phyloP scores from a whole-genome alignment of 345 rosid species.

The Corchorus capsularis region DNA sequence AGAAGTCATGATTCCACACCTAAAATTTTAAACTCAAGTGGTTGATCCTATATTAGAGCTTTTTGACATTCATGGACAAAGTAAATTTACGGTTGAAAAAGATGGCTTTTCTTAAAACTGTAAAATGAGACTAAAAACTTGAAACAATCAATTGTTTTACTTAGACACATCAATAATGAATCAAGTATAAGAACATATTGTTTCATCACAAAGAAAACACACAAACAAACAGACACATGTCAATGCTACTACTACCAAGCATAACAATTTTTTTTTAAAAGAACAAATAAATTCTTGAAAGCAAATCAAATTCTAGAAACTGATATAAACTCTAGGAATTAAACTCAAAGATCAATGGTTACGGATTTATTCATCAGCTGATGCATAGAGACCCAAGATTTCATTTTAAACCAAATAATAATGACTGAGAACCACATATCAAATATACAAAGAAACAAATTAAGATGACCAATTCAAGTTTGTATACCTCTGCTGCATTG shows the following conservation, averaged over 20 bases:
- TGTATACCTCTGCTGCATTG: conserved; percentile 77
- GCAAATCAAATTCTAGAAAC: not conserved
- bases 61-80: not conserved
- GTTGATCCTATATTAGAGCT: not conserved
- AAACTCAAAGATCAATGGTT: not conserved
- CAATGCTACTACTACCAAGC: not conserved
- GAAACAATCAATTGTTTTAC: not conserved
- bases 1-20: conserved; percentile 97
- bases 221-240: too few species aligned
- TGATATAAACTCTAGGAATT: not conserved
- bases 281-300: not conserved
- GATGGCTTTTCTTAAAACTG: not conserved
- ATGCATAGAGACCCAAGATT: not conserved
- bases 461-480: not conserved
- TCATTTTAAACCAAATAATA: not conserved
- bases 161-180: not conserved
- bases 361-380: not conserved
- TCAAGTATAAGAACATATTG: not conserved
- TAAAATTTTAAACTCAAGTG: conserved; percentile 26
- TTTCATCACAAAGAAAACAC: too few species aligned
- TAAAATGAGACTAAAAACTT: not conserved
- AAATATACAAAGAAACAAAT: not conserved
- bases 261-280: not conserved
- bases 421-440: not conserved
- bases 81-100: not conserved